Evolutionary conservation across 1,284 basidiomycete genomes (phyloP).

Genomic region (Inonotus hispidus): DNA sequence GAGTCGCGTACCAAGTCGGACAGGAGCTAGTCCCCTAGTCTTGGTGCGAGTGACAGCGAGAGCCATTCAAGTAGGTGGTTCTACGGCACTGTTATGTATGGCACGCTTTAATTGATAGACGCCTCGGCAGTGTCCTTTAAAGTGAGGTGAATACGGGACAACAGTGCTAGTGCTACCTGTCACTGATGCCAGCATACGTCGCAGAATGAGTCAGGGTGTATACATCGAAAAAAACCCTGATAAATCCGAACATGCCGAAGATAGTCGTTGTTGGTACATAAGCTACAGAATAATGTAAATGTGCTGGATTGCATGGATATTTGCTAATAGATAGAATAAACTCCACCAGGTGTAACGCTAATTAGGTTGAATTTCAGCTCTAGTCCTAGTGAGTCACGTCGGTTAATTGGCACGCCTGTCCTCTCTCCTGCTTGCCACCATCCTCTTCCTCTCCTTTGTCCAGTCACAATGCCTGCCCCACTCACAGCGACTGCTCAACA

Average conservation of each 20-base stretch:
- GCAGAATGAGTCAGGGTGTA: neutral
- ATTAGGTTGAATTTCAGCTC: neutral
- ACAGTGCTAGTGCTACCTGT: neutral
- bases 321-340: too few relatives aligned
- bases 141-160: neutral
- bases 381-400: neutral
- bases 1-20: neutral
- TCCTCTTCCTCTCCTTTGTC: neutral
- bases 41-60: slow-evolving; percentile 6
- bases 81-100: neutral
- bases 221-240: neutral
- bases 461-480: slow-evolving; percentile 10
- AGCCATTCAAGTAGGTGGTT: neutral
- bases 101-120: neutral
- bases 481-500: slow-evolving; percentile 7
- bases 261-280: neutral
- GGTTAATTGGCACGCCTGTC: neutral
- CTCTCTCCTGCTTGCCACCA: neutral
- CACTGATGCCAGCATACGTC: neutral
- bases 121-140: neutral
- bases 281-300: too few relatives aligned
- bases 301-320: too few relatives aligned
- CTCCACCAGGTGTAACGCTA: too few relatives aligned
- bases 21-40: neutral
- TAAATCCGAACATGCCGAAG: neutral